These are phyloP conservation scores for Salix purpurea DNA, from an alignment of 345 rosid genomes.

Conservation along the genomic window DNA sequence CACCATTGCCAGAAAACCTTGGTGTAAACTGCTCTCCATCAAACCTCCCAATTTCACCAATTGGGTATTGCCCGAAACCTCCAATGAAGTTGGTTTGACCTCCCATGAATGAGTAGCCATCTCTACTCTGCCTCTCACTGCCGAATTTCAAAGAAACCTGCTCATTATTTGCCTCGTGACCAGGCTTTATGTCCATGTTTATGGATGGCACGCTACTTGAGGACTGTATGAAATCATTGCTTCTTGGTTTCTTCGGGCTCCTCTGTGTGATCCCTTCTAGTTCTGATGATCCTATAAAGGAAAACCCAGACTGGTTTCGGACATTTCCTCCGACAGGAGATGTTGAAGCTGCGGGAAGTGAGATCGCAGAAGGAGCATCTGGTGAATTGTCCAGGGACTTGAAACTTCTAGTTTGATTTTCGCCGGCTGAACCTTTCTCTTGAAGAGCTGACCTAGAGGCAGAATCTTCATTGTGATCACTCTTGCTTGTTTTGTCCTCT, in stretches of 20 bases:
- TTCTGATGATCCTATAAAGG: slow-evolving; percentile 60
- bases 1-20: slow-evolving; percentile 73
- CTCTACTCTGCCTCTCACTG: slow-evolving; percentile 55
- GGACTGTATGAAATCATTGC: slow-evolving; percentile 48
- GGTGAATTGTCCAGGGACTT: slow-evolving; percentile 28
- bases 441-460: slow-evolving; percentile 48
- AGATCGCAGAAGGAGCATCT: slow-evolving; percentile 33
- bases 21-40: slow-evolving; percentile 69
- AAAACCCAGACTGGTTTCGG: slow-evolving; percentile 52
- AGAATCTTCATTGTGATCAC: slow-evolving; percentile 57
- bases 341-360: slow-evolving; percentile 46
- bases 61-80: slow-evolving; percentile 86
- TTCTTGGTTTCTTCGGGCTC: slow-evolving; percentile 75
- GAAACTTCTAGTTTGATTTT: slow-evolving; percentile 30
- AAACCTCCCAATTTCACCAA: slow-evolving; percentile 76
- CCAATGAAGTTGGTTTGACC: slow-evolving; percentile 62
- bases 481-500: slow-evolving; percentile 58
- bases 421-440: slow-evolving; percentile 40
- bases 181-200: slow-evolving; percentile 46
- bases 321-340: slow-evolving; percentile 42
- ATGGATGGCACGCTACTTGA: slow-evolving; percentile 37
- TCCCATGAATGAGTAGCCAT: slow-evolving; percentile 73
- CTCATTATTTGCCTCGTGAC: slow-evolving; percentile 34
- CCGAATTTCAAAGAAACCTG: slow-evolving; percentile 54
- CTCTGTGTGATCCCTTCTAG: slow-evolving; percentile 68